Evolutionary conservation across 805 yeast genomes (phyloP).

Genomic region (Saccharomycopsis malanga): DNA sequence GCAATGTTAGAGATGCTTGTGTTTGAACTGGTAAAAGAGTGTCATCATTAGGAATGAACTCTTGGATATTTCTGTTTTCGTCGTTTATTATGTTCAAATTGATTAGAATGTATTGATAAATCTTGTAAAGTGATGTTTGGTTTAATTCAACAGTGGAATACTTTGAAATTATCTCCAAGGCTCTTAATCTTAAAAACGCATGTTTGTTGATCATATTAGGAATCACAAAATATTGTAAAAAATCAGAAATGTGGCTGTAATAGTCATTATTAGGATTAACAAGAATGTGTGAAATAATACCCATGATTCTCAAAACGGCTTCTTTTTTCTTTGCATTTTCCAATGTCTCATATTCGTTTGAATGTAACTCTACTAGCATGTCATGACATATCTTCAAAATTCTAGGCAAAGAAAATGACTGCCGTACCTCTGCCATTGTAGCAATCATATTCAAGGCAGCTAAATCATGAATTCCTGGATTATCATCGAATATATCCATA

Average conservation of each 20-base stretch:
- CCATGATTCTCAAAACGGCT: constrained; percentile 73
- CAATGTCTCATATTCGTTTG: constrained; percentile 32
- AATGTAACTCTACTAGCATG: constrained; percentile 33
- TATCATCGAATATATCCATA: constrained; percentile 61
- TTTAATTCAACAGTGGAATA: constrained; percentile 55
- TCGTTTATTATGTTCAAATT: constrained; percentile 11
- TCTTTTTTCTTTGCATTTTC: constrained; percentile 63
- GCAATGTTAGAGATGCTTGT: constrained; percentile 80
- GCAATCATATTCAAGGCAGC: constrained; percentile 72
- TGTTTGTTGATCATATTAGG: constrained; percentile 61
- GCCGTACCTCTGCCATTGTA: constrained; percentile 64
- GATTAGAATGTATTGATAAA: constrained; percentile 32
- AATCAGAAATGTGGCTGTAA: constrained; percentile 54
- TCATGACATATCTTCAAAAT: constrained; percentile 54
- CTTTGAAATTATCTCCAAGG: constrained; percentile 58
- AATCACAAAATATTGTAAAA: constrained; percentile 55
- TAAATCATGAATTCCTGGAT: constrained; percentile 44
- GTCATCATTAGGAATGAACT: constrained; percentile 30
- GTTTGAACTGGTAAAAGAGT: constrained; percentile 67
- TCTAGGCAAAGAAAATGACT: constrained; percentile 50
- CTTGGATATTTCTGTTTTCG: not conserved
- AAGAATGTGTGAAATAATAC: constrained; percentile 58
- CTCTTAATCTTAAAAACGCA: constrained; percentile 69
- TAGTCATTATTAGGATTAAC: constrained; percentile 50
- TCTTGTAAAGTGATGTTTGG: constrained; percentile 27